phyloP scores from a whole-genome alignment of 257 asterid genomes.

The Echites panduratus region DNA sequence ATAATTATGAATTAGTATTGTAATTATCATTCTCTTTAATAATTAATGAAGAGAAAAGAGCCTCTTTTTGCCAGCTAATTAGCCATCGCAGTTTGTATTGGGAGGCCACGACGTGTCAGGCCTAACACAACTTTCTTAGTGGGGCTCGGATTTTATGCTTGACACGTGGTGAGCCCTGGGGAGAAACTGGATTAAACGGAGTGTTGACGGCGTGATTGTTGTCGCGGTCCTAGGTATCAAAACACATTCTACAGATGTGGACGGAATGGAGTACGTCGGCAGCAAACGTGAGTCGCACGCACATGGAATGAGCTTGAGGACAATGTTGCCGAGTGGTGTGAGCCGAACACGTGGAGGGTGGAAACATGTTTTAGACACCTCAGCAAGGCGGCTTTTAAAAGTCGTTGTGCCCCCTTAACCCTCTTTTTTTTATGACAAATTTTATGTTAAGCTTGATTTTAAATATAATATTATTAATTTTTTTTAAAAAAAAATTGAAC shows the following conservation, averaged over 20 bases:
- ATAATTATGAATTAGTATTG: constrained; percentile 5
- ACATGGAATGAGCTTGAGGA: neutral
- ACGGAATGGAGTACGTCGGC: constrained; percentile 20
- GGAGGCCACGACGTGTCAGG: constrained; percentile 31
- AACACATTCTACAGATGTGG: neutral
- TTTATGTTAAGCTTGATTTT: no score
- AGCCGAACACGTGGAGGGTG: neutral
- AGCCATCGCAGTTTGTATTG: neutral
- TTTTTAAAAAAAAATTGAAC: no score
- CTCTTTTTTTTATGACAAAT: no score
- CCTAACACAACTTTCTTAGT: neutral
- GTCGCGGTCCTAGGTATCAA: constrained; percentile 25
- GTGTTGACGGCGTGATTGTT: constrained; percentile 14
- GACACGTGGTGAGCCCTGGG: constrained; percentile 19
- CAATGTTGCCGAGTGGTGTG: neutral
- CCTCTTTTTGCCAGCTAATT: constrained; percentile 1
- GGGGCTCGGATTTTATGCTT: constrained; percentile 16
- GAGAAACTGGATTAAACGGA: constrained; percentile 1
- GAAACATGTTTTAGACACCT: neutral
- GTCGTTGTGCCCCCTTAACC: no score
- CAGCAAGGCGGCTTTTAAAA: constrained; percentile 3
- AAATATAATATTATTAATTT: no score
- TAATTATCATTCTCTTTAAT: neutral
- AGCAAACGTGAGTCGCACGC: constrained; percentile 15
- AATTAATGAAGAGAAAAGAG: neutral